Percentiles rank a stretch among this genome's conserved stretches.
phyloP scores from a whole-genome alignment of 495 filamentous ascomycete genomes.

The Sphaerosporella brunnea region DNA sequence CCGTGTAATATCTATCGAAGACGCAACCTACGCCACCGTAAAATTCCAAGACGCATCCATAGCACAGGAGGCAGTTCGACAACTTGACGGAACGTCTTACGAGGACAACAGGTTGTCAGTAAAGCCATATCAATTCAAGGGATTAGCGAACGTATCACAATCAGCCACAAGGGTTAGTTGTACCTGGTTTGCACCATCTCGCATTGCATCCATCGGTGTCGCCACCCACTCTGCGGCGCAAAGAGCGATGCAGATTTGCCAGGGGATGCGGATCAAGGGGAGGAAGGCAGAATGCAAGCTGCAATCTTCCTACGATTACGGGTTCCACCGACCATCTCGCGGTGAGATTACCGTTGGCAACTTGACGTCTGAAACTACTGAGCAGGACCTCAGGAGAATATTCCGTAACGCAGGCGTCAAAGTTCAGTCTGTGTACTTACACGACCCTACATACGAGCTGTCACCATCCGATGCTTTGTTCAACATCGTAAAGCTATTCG shows the following conservation, averaged over 20 bases:
- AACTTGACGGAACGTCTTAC: constrained; percentile 8
- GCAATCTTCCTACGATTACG: neutral
- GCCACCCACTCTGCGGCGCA: neutral
- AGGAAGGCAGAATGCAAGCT: constrained; percentile 11
- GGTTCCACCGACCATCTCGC: neutral
- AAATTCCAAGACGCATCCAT: constrained; percentile 5
- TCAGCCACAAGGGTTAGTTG: constrained; percentile 16
- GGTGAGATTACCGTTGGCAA: constrained; percentile 1
- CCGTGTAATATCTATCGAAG: constrained; percentile 2
- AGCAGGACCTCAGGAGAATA: constrained; percentile 6
- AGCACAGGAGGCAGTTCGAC: constrained; percentile 6
- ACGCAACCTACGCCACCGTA: constrained; percentile 9
- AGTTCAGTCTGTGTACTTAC: constrained; percentile 6
- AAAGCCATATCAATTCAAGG: constrained; percentile 7
- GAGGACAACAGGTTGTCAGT: constrained; percentile 8
- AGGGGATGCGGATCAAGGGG: constrained; percentile 10
- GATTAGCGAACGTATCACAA: constrained; percentile 8
- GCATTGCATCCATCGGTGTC: constrained; percentile 10
- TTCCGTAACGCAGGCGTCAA: constrained; percentile 4
- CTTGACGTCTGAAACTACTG: constrained; percentile 9
- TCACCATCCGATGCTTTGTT: constrained; percentile 10
- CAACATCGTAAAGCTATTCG: constrained; percentile 13
- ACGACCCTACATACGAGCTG: constrained; percentile 8
- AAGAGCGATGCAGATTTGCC: neutral
- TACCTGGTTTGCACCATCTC: constrained; percentile 16